Evolutionary conservation across 2,329 filamentous ascomycete genomes (phyloP), one percentile per base, ranked within the genome.

Genomic region (Aspergillus pseudonomiae): DNA sequence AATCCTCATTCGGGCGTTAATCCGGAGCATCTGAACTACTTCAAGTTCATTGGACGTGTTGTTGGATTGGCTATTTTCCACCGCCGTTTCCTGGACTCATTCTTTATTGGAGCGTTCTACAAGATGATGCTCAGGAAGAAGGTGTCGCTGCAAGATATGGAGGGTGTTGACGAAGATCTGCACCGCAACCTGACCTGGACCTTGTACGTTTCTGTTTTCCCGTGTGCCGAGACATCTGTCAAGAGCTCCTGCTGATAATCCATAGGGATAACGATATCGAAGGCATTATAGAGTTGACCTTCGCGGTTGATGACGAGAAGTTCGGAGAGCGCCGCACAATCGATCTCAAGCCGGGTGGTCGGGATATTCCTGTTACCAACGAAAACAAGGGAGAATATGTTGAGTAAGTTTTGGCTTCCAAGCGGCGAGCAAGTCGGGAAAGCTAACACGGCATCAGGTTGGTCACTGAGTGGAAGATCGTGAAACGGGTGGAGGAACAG

Each of bases 321-420:
- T 99, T 99, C 74, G 95, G 95, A 66, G 94, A 97, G 70, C 91
- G 94, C 72, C 92, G 91, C 45, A 95, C 94, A 19, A 93, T 99
- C 75, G 95, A 99, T 77, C 85, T 99, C 69, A 97, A 96, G 76
- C 93, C 93, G 16, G 87, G 89, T 74, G 95, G 95, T 62, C 88
- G 92, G 69, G 88, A 99, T 73, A 97, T 99, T 66, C 92, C 96
- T 26, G 95, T 99, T 50, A 98, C 94, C 21, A 97, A 99, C 76
- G 94, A 96, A 75, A 99, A 99, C 85, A 99, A 99, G 86, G 92
- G 92, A 81, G 94, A 98, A 85, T 99, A 99, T 74, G 93, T 99
- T 67, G 95, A 99, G 87, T 90, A 82, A 78, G 87, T 81, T 19
- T 61, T 50, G 3, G 24, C 28, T 57, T 21, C 6, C 30, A 1